Evolutionary conservation across 1,139 yeast species (phyloP), one percentile per base, ranked within the genome.

Genomic region (Oligophagozyma castellii): DNA sequence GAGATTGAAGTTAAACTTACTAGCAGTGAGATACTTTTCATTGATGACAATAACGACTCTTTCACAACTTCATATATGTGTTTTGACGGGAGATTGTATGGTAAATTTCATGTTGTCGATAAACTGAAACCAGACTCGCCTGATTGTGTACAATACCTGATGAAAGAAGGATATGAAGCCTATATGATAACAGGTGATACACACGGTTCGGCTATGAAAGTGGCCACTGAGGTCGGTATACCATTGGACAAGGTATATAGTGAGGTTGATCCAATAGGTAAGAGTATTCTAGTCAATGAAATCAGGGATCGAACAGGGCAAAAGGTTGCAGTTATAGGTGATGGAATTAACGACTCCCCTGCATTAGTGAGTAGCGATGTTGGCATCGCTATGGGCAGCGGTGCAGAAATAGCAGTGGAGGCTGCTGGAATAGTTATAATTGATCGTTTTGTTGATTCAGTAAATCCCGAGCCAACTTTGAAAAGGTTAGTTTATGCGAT

Each of bases 321-420:
- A 5, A 29, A 46, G 7, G 75, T 84, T 22, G 93, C 89, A 2
- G 84, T 92, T 63, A 76, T 89, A 19, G 99, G 99, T 19, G 99
- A 89, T 55, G 99, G 99, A 33, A 78, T 83, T 43, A 83, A 83
- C 51, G 99, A 89, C 53, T 93, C 96, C 0, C 95, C 96, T 0
- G 96, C 96, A 0, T 63, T 89, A 36, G 93, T 84, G 0, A 70
- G 76, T 35, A 81, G 95, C 0, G 81, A 84, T 40, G 59, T 89
- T 12, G 98, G 98, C 13, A 73, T 92, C 48, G 93, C 96, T 5
- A 71, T 89, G 35, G 76, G 93, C 15, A 70, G 93, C 0, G 95
- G 96, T 3, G 81, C 96, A 0, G 96, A 89, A 46, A 81, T 89
- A 38, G 98, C 98, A 3, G 79, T 89, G 43, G 95, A 86, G 40